Percentiles rank a stretch among this genome's conserved stretches.
phyloP scores from a whole-genome alignment of 345 rosid genomes.

The Moricandia arvensis region DNA sequence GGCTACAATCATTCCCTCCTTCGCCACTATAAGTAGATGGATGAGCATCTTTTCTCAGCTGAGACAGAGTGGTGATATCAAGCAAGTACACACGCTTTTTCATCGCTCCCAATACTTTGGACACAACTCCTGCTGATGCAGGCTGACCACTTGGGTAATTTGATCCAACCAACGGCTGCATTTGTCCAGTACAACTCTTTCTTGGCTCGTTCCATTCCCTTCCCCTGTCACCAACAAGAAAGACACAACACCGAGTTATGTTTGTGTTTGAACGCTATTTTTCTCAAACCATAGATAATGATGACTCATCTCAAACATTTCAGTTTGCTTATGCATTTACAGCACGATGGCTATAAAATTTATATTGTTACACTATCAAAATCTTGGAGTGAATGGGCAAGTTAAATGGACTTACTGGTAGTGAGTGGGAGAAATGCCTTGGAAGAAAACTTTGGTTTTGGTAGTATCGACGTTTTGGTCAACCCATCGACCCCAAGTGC shows the following conservation, averaged over 20 bases:
- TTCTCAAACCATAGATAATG: background rate
- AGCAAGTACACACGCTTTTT: slow-evolving; percentile 65
- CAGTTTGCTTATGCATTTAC: background rate
- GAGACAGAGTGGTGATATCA: slow-evolving; percentile 84
- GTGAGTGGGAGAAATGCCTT: slow-evolving; percentile 96
- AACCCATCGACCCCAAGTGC: slow-evolving; percentile 86
- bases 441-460: slow-evolving; percentile 80
- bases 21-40: slow-evolving; percentile 61
- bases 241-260: background rate
- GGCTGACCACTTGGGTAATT: slow-evolving; percentile 72
- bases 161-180: slow-evolving; percentile 66
- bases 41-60: slow-evolving; percentile 89
- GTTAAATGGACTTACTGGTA: slow-evolving; percentile 55
- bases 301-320: background rate
- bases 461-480: slow-evolving; percentile 68
- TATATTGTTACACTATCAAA: background rate
- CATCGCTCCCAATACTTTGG: slow-evolving; percentile 56
- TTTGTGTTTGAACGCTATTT: background rate
- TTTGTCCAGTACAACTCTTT: slow-evolving; percentile 65
- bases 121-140: slow-evolving; percentile 55
- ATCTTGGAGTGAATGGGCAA: background rate
- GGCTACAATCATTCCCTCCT: slow-evolving; percentile 84
- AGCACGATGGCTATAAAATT: background rate
- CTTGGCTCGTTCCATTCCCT: slow-evolving; percentile 78
- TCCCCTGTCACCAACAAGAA: slow-evolving; percentile 51